A percentile compares a stretch with the other conserved stretches of the same genome.
Conservation (phyloP, 495 filamentous ascomycete genomes). For the Xylaria telfairii region DNA sequence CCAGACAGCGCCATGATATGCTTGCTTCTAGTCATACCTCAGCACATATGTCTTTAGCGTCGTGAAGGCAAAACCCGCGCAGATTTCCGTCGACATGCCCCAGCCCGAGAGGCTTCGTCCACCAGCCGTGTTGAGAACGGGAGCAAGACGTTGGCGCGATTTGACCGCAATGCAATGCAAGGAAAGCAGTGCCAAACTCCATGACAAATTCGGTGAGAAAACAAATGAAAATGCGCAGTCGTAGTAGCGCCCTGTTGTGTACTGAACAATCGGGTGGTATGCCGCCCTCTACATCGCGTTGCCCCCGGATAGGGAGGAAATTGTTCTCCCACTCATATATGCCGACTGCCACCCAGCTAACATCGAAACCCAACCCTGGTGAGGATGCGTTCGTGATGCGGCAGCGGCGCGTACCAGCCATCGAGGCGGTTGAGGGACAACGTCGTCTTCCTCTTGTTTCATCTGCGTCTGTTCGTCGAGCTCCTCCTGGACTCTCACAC, state of each 20-base stretch:
- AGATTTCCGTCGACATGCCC: background rate
- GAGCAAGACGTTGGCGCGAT: background rate
- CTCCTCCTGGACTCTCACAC: background rate
- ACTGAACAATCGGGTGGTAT: background rate
- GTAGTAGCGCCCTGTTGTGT: background rate
- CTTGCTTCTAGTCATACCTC: background rate
- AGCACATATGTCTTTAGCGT: background rate
- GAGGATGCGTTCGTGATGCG: background rate
- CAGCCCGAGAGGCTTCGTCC: background rate
- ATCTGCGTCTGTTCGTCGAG: background rate
- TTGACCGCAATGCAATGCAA: background rate
- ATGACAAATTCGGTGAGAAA: background rate
- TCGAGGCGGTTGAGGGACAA: background rate
- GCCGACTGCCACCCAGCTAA: background rate
- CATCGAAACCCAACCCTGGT: background rate
- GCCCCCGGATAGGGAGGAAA: no score
- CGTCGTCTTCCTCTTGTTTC: background rate
- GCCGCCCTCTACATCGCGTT: background rate
- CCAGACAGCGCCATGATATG: background rate
- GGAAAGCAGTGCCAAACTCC: background rate
- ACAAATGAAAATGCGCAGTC: background rate
- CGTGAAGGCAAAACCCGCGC: background rate
- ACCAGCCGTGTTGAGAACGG: background rate
- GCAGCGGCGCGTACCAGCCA: background rate
- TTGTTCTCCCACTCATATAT: no score